Evolutionary conservation across 129 eudicot species (phyloP).

Genomic region (Escallonia rubra): DNA sequence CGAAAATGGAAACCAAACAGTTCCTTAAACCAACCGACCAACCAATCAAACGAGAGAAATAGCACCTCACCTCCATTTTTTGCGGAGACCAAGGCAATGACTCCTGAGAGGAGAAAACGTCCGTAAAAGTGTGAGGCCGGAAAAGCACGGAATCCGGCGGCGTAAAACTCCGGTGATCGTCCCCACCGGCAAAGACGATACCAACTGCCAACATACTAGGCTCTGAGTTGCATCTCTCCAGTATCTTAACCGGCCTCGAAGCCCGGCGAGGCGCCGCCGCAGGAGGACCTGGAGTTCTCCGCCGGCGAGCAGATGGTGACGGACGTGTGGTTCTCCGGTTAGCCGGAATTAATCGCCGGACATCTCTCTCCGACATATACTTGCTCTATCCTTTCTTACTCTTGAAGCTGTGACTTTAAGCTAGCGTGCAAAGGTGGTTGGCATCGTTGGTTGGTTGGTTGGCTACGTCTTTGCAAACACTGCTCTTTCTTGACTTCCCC

Average conservation of each 20-base stretch:
- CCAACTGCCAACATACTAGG: slow-evolving; percentile 31
- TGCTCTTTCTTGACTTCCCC: too few species aligned
- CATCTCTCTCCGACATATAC: slow-evolving; percentile 41
- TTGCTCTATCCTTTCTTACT: too few species aligned
- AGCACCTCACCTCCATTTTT: slow-evolving; percentile 22
- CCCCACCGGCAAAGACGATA: background rate
- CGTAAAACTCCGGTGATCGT: slow-evolving; percentile 22
- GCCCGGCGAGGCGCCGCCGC: slow-evolving; percentile 19
- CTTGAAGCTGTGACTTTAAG: too few species aligned
- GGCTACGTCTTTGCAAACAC: too few species aligned
- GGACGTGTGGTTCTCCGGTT: slow-evolving; percentile 45
- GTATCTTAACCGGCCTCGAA: slow-evolving; percentile 19
- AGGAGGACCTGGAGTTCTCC: slow-evolving; percentile 6
- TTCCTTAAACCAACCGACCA: background rate
- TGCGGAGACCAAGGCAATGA: slow-evolving; percentile 33
- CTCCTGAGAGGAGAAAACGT: slow-evolving; percentile 43
- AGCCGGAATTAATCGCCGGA: slow-evolving; percentile 26
- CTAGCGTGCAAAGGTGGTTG: too few species aligned
- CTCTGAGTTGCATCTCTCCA: slow-evolving; percentile 58
- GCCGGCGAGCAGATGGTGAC: slow-evolving; percentile 13
- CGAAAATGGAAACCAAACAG: background rate
- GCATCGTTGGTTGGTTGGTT: too few species aligned
- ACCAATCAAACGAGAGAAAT: slow-evolving; percentile 3
- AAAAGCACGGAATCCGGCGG: slow-evolving; percentile 23
- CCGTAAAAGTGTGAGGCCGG: slow-evolving; percentile 39